Evolutionary conservation across 306 rosid genomes (phyloP), one percentile per base, ranked within the genome.

Genomic region (Hippophae tibetana): DNA sequence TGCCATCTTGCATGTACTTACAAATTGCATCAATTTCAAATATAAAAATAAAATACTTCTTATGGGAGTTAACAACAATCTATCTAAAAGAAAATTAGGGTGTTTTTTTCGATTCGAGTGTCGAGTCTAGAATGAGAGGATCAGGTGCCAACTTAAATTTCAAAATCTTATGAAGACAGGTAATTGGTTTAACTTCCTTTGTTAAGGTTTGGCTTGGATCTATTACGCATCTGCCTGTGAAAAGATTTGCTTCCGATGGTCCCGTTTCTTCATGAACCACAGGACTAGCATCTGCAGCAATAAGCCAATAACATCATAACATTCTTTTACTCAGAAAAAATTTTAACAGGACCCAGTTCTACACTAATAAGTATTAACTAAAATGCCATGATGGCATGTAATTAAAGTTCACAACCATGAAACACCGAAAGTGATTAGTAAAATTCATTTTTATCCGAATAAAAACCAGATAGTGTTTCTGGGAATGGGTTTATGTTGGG

Each of bases 221-320:
- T n/a, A 80, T 74, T 66, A 87, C 67, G 76, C 74, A 74, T 76
- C 81, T 67, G 43, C 87, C 81, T 0, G 80, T 57, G 72, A 67
- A 80, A 52, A 71, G 79, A 69, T 74, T 78, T 52, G 52, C 74
- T 66, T 89, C 86, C 45, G 93, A 89, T 47, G 93, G 89, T 31
- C 86, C 86, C 0, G 77, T 72, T 75, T 84, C 95, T 76, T 83
- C 82, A 73, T 82, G 86, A 76, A 72, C 77, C 54, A 66, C 73
- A 13, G 88, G 74, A 14, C 69, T 52, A 47, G 26, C 26, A 54
- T 76, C 95, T 86, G 75, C 81, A 82, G 66, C 58, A 55, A 6
- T 58, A 47, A n/a, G 9, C 47, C 56, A 38, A 72, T 59, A 7
- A 11, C 52, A 18, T 18, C 23, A 18, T 18, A 18, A 18, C 23